A percentile compares a stretch with the other conserved stretches of the same genome.
phyloP scores from a whole-genome alignment of 2,329 filamentous ascomycete species.

The Cordyceps tenuipes region DNA sequence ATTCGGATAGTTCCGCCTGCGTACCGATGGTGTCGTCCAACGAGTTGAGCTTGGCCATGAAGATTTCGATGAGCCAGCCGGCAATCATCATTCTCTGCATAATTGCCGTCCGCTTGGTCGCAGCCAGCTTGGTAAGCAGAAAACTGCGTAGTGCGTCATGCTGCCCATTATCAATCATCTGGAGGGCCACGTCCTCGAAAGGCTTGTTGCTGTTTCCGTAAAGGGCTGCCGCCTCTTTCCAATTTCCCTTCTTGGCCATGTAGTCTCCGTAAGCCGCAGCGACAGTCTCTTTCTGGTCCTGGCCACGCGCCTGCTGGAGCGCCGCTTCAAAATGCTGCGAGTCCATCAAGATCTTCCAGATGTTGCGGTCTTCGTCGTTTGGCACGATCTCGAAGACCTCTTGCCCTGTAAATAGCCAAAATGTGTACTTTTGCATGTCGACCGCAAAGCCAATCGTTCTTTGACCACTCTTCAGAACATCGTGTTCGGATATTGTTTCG shows the following conservation, averaged over 20 bases:
- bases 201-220: constrained; percentile 95
- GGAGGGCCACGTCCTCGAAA: constrained; percentile 90
- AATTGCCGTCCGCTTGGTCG: constrained; percentile 69
- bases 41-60: constrained; percentile 93
- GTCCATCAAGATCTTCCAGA: constrained; percentile 90
- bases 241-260: constrained; percentile 72
- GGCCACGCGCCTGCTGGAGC: constrained; percentile 72
- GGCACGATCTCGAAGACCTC: constrained; percentile 93
- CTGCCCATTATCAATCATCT: constrained; percentile 82
- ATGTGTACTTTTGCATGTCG: constrained; percentile 91
- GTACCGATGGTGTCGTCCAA: constrained; percentile 91
- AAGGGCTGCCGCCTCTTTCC: constrained; percentile 74
- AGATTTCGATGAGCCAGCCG: constrained; percentile 90
- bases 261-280: constrained; percentile 88
- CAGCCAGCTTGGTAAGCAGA: constrained; percentile 71
- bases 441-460: constrained; percentile 75
- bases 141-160: constrained; percentile 89
- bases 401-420: constrained; percentile 86
- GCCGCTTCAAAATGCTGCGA: constrained; percentile 83
- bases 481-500: constrained; percentile 77
- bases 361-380: constrained; percentile 80
- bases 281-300: constrained; percentile 79
- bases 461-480: constrained; percentile 72
- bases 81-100: constrained; percentile 97
- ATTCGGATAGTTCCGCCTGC: constrained; percentile 70